These are phyloP conservation scores for Yamadazyma friedrichii DNA, from an alignment of 1,139 yeast genomes.

Conservation along the genomic window DNA sequence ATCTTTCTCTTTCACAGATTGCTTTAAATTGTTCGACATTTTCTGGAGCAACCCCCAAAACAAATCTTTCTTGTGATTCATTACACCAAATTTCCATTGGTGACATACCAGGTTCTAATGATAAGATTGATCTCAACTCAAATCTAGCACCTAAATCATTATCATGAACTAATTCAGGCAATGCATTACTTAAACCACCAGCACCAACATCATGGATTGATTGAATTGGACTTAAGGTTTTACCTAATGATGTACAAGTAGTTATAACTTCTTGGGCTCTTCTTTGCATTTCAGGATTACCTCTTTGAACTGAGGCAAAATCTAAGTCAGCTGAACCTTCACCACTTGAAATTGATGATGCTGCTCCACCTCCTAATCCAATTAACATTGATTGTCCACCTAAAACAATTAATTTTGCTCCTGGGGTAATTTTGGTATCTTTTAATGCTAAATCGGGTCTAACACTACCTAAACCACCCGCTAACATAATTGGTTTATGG, in stretches of 20 bases:
- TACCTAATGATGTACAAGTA: conserved; percentile 84
- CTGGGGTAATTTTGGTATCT: conserved; percentile 85
- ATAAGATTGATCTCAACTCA: conserved; percentile 86
- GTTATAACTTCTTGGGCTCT: conserved; percentile 98
- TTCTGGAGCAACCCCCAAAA: conserved; percentile 83
- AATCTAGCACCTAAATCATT: conserved; percentile 92
- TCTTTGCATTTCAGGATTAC: conserved; percentile 99
- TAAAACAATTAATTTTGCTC: conserved; percentile 85
- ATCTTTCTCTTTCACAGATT: conserved; percentile 93
- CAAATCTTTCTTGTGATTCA: conserved; percentile 98
- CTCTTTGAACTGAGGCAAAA: conserved; percentile 98
- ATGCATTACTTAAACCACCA: conserved; percentile 96
- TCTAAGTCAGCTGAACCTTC: conserved; percentile 96
- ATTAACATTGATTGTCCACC: conserved; percentile 99
- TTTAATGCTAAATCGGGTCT: conserved; percentile 92
- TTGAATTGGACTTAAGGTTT: conserved; percentile 75
- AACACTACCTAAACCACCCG: conserved; percentile 98
- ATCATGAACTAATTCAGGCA: conserved; percentile 97
- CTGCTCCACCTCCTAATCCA: conserved; percentile 99
- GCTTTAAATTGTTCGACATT: conserved; percentile 69
- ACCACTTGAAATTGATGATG: conserved; percentile 92
- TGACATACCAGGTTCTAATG: conserved; percentile 97
- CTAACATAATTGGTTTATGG: conserved; percentile 99
- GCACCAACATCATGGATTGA: conserved; percentile 99
- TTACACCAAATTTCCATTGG: conserved; percentile 99